Base-by-base conservation (phyloP, 1,284 basidiomycete genomes). In the Naganishia albida region DNA sequence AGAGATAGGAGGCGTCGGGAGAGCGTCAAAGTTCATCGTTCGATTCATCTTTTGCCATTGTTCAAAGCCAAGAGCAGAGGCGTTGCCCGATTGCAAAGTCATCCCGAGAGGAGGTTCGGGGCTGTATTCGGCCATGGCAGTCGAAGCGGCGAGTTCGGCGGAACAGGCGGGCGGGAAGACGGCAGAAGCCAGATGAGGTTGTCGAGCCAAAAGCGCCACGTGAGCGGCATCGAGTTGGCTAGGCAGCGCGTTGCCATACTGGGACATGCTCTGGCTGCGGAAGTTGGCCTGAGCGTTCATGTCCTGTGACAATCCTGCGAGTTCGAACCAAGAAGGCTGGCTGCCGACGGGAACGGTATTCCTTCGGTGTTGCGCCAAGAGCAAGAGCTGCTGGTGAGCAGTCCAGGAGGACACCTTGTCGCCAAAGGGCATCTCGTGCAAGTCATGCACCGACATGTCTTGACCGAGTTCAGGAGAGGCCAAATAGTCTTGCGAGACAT, bases 21-120 rank as follows among this genome's bases (percentile, higher is more conserved):
- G 39, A 12, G 30, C 15, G 18, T 38, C 34, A 25, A 46, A 60
- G 46, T 60, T 49, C 57, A 40, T 57, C 23, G 64, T 51, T 40
- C 71, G 39, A 39, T 66, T 66, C 18, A 67, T 39, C 52, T 69
- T 69, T 59, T 70, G 65, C 73, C 71, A 73, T 26, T 68, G 60
- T 8, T 71, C 66, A 15, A 66, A 60, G 25, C 20, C 46, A 4
- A 20, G n/a, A 12, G 20, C 38, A 2, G 46, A 26, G 3, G 46
- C 20, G 20, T 53, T 39, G 13, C 46, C 23, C 7, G 46, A 40
- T 39, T 60, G 57, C 7, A 46, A 50, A 12, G 49, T 16, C 34
- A 49, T 40, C 8, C 46, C 46, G 38, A 60, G 46, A 25, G 34
- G 46, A 25, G 34, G 46, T 40, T 60, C 57, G 12, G n/a, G 34